Percentiles rank a stretch among this genome's conserved stretches.
Evolutionary conservation across 176 grass and related monocot genomes (phyloP).

Genomic region (Saccharum spontaneum): DNA sequence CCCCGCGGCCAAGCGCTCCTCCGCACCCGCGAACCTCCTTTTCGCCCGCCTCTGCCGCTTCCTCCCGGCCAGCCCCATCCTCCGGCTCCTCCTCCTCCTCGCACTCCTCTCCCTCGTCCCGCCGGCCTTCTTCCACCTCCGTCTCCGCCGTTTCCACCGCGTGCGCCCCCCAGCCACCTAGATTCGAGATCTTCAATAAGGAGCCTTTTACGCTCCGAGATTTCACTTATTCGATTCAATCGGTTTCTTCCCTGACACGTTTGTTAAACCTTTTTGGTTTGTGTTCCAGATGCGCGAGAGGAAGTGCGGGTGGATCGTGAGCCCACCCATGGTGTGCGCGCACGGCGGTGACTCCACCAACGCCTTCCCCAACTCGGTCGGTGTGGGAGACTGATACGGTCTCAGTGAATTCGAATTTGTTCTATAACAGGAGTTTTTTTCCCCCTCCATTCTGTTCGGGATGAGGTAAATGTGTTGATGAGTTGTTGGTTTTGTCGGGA

Average conservation of each 20-base stretch:
- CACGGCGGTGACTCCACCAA: slow-evolving; percentile 81
- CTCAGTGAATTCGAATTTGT: background rate
- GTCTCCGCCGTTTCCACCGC: slow-evolving; percentile 75
- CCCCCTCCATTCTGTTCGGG: background rate
- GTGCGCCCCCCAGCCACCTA: slow-evolving; percentile 9
- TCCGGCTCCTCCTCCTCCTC: slow-evolving; percentile 67
- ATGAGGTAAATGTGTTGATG: background rate
- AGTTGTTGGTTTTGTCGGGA: background rate
- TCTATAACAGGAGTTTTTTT: background rate
- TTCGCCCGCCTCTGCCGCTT: slow-evolving; percentile 26
- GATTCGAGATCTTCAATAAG: background rate
- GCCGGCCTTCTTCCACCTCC: slow-evolving; percentile 82
- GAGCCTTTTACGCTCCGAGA: background rate
- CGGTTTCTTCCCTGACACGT: background rate
- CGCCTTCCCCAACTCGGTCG: slow-evolving; percentile 69
- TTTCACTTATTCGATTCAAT: background rate
- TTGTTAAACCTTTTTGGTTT: background rate
- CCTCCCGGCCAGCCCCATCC: slow-evolving; percentile 51
- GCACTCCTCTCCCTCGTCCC: slow-evolving; percentile 59
- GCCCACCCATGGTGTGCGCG: slow-evolving; percentile 76
- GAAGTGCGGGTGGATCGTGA: slow-evolving; percentile 78
- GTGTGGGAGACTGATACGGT: background rate
- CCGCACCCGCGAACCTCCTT: slow-evolving; percentile 2
- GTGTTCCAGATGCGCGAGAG: slow-evolving; percentile 57
- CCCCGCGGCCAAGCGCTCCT: slow-evolving; percentile 46